These are phyloP conservation scores for Lactuca saligna DNA, from an alignment of 129 eudicot species.

Conservation along the genomic window DNA sequence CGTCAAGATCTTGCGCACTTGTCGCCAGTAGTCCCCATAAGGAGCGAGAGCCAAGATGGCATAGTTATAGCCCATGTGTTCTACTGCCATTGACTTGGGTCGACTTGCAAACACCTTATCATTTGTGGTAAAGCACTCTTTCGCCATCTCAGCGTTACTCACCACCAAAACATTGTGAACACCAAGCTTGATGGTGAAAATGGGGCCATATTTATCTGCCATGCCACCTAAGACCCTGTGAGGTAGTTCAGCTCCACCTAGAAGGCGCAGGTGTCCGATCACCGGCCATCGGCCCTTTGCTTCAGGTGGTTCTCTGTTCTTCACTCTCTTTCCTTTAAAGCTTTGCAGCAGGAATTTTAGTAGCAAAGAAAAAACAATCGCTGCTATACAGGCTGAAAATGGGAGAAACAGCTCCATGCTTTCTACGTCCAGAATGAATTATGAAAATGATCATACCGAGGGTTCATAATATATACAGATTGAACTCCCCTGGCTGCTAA, in stretches of 20 bases:
- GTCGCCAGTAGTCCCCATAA: slow-evolving; percentile 35
- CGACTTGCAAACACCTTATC: slow-evolving; percentile 26
- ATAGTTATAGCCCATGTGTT: slow-evolving; percentile 31
- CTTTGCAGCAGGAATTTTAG: too few relatives aligned
- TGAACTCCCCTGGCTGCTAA: too few relatives aligned
- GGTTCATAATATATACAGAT: too few relatives aligned
- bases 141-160: slow-evolving; percentile 16
- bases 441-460: too few relatives aligned
- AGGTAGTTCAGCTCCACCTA: slow-evolving; percentile 22
- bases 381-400: too few relatives aligned
- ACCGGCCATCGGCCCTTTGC: slow-evolving; percentile 34
- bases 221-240: slow-evolving; percentile 22
- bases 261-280: slow-evolving; percentile 31
- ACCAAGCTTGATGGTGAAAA: slow-evolving; percentile 34
- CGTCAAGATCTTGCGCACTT: slow-evolving; percentile 23
- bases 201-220: slow-evolving; percentile 30
- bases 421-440: too few relatives aligned
- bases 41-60: slow-evolving; percentile 23
- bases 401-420: too few relatives aligned
- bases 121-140: slow-evolving; percentile 30
- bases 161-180: slow-evolving; percentile 20
- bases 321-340: background rate
- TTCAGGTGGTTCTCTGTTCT: slow-evolving; percentile 6
- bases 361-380: too few relatives aligned
- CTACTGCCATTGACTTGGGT: slow-evolving; percentile 24